A percentile compares a stretch with the other conserved stretches of the same genome.
Conservation (phyloP, 345 rosid species). For the Excoecaria cochinchinensis region DNA sequence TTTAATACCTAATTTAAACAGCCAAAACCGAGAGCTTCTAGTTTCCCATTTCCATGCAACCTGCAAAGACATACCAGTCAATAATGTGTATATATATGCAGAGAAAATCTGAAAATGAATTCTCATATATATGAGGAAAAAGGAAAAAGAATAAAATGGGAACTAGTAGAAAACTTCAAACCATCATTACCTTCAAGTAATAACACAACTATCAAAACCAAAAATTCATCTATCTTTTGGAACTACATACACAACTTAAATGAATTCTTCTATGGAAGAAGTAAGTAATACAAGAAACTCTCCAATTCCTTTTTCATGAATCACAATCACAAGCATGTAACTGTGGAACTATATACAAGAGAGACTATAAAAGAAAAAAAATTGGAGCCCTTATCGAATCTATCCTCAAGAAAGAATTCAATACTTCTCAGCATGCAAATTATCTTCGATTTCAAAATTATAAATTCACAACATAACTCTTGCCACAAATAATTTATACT, state of each 20-base stretch:
- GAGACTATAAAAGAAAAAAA: background rate
- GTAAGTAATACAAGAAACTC: background rate
- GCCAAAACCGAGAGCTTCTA: conserved; percentile 26
- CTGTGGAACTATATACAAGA: background rate
- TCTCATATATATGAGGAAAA: background rate
- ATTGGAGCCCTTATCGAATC: background rate
- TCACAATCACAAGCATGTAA: background rate
- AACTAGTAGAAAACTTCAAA: background rate
- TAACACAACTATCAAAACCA: background rate
- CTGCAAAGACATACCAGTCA: conserved; percentile 34
- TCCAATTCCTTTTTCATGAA: background rate
- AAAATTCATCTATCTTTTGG: background rate
- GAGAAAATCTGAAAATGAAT: background rate
- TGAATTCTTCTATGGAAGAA: background rate
- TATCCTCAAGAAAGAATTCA: conserved; percentile 3
- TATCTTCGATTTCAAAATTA: background rate
- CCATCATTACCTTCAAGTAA: background rate
- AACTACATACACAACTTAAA: background rate
- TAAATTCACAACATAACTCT: background rate
- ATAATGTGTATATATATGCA: background rate
- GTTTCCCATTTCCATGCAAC: conserved; percentile 34
- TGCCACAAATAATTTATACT: background rate
- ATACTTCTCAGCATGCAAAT: background rate
- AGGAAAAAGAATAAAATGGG: background rate
- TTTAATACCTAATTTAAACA: conserved; percentile 11